Percentiles rank a stretch among this genome's conserved stretches.
These are phyloP conservation scores for Pyrenula massariospora DNA, from an alignment of 495 filamentous ascomycete species.

Conservation along the genomic window DNA sequence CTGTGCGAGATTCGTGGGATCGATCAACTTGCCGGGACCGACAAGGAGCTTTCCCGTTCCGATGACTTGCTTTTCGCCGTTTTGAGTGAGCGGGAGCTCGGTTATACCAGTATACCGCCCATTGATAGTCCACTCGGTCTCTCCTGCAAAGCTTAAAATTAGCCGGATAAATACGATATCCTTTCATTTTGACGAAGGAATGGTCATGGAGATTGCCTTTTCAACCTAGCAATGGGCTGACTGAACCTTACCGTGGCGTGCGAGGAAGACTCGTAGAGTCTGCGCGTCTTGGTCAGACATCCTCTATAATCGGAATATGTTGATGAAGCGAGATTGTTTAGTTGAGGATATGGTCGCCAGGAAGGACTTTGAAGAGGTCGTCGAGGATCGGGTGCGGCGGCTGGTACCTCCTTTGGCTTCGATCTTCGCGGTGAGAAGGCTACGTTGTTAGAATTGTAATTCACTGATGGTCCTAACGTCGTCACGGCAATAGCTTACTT, in stretches of 20 bases:
- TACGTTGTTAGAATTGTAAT: no score
- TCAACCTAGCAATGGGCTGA: no score
- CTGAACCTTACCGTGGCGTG: not conserved
- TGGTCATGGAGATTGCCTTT: no score
- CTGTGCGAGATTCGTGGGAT: slow-evolving; percentile 58
- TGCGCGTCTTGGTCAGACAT: not conserved
- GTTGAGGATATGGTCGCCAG: no score
- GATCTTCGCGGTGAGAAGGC: no score
- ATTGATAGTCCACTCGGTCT: slow-evolving; percentile 83
- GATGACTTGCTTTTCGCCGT: slow-evolving; percentile 59
- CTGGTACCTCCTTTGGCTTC: no score
- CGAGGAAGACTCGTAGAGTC: not conserved
- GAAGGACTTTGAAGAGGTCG: no score
- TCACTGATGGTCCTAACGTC: no score
- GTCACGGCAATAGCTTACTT: no score
- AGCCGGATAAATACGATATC: not conserved
- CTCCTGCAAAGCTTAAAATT: slow-evolving; percentile 22
- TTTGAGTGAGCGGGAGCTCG: slow-evolving; percentile 69
- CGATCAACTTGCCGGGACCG: slow-evolving; percentile 64
- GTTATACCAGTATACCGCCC: slow-evolving; percentile 73
- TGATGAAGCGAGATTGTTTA: no score
- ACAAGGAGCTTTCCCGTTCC: slow-evolving; percentile 62
- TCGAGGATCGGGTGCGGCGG: no score
- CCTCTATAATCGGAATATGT: no score
- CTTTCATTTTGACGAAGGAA: not conserved